Evolutionary conservation across 176 grass and related monocot species (phyloP), one percentile per base, ranked within the genome.

Genomic region (Cenchrus americanus): DNA sequence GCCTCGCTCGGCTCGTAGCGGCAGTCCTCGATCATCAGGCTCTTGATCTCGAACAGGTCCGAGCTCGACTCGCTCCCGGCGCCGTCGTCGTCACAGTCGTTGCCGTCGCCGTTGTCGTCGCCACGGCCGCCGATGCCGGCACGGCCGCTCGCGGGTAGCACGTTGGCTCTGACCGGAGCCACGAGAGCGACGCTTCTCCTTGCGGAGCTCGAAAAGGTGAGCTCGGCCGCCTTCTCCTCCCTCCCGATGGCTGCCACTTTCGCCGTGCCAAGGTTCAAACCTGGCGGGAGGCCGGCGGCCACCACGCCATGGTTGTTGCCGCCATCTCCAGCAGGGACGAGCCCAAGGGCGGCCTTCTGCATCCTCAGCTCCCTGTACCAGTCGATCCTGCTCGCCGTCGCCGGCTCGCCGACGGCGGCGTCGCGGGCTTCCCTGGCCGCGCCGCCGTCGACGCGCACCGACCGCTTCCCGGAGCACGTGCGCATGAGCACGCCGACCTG

Each of bases 1-100:
- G 88, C 89, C 80, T 99, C 91, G 78, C 96, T 94, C 1, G 93
- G 93, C 80, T 98, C 96, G 85, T 95, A 89, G 26, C 80, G 76
- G 34, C 87, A 73, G 15, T 92, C 88, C 6, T 85, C 89, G 71
- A 92, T 87, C 55, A 87, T 92, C 52, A 94, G 61, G 79, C 91
- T 94, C 86, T 90, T 94, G 76, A 99, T 95, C 90, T 99, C 96
- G 83, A 99, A 99, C 91, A 99, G 78, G 82, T 99, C 93, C 10
- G 96, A 99, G 66, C 96, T 99, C 78, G 91, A 88, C 64, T 99
- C 91, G 68, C 96, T 99, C n/a, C 89, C 75, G n/a, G 58, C 68
- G 42, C 64, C 89, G 0, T 73, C 59, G 6, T 84, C 34, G 10
- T 82, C 80, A 2, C 86, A 50, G 5, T 69, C 77, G 12, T 79